A percentile compares a stretch with the other conserved stretches of the same genome.
These are phyloP conservation scores for Pseudogymnoascus sp. DNA, from an alignment of 2,329 filamentous ascomycete genomes.

Conservation along the genomic window DNA sequence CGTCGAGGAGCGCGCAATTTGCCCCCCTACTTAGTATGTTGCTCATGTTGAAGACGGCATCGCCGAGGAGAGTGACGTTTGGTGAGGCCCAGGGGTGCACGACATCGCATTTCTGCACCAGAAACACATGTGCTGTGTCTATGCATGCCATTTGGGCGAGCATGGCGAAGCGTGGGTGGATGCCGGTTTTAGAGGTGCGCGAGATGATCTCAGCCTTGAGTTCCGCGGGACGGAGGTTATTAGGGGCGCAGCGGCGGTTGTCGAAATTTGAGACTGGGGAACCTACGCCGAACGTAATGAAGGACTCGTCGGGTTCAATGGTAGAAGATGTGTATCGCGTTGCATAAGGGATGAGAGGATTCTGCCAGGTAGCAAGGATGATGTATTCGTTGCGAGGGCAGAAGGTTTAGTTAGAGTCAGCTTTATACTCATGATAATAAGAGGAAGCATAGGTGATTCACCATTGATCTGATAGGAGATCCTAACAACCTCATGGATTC, in stretches of 20 bases:
- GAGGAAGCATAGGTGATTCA: constrained; percentile 8
- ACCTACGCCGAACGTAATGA: constrained; percentile 28
- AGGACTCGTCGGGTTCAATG: constrained; percentile 24
- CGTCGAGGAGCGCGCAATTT: constrained; percentile 23
- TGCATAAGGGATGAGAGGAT: constrained; percentile 22
- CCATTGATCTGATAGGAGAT: constrained; percentile 21
- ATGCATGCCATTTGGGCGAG: constrained; percentile 21
- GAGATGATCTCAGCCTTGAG: constrained; percentile 23
- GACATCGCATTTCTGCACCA: constrained; percentile 22
- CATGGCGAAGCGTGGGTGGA: constrained; percentile 20
- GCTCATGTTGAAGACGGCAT: constrained; percentile 12
- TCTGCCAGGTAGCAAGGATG: constrained; percentile 25
- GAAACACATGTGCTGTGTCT: constrained; percentile 22
- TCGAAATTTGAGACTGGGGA: constrained; percentile 20
- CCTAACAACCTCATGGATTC: constrained; percentile 20
- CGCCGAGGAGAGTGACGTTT: constrained; percentile 24
- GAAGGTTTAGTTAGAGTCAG: constrained; percentile 18
- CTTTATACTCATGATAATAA: constrained; percentile 10
- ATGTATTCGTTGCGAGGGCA: constrained; percentile 25
- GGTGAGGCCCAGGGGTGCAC: constrained; percentile 23
- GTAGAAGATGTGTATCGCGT: constrained; percentile 20
- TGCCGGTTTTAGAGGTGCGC: constrained; percentile 18
- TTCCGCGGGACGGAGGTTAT: constrained; percentile 20
- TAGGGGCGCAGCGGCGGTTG: constrained; percentile 22
- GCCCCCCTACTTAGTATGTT: constrained; percentile 26